Conservation (phyloP, 352 stramenopile species). For the Globisporangium recalcitrans region DNA sequence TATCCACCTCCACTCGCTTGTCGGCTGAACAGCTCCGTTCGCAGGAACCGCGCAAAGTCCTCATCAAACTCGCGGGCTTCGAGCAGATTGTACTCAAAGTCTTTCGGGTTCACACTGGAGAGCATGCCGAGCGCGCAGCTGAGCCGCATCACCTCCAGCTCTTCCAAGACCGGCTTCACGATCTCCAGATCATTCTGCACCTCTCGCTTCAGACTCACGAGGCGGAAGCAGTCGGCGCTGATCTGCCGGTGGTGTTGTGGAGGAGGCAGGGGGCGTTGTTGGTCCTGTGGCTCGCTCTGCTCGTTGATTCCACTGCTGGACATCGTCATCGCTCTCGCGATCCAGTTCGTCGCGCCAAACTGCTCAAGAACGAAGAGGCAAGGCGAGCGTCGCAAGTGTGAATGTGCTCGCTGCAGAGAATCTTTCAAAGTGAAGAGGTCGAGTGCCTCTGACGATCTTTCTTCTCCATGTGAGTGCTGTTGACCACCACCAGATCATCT, state of each 20-base stretch:
- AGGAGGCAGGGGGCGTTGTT: not conserved
- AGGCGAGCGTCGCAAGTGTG: not conserved
- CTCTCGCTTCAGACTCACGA: slow-evolving; percentile 41
- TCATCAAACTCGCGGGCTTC: slow-evolving; percentile 52
- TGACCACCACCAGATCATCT: no score
- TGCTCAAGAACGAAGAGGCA: no score
- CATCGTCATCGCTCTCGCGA: not conserved
- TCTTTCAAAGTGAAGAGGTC: not conserved
- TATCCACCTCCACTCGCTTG: not conserved
- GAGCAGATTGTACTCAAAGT: slow-evolving; percentile 49
- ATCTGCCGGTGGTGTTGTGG: not conserved
- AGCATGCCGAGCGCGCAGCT: slow-evolving; percentile 49
- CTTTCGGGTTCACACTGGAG: slow-evolving; percentile 30
- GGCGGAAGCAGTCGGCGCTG: slow-evolving; percentile 34
- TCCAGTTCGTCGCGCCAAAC: no score
- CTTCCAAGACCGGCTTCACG: slow-evolving; percentile 57
- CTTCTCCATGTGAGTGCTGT: no score
- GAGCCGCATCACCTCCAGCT: slow-evolving; percentile 62
- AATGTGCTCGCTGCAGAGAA: not conserved
- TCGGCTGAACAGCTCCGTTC: slow-evolving; percentile 30
- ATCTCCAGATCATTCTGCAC: slow-evolving; percentile 59
- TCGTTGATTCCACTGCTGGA: not conserved
- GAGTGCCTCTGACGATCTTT: no score
- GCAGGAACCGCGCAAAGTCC: slow-evolving; percentile 49
- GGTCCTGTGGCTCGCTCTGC: not conserved